These are phyloP conservation scores for Picea sitchensis DNA, from an alignment of 75 land plant genomes.

Conservation along the genomic window DNA sequence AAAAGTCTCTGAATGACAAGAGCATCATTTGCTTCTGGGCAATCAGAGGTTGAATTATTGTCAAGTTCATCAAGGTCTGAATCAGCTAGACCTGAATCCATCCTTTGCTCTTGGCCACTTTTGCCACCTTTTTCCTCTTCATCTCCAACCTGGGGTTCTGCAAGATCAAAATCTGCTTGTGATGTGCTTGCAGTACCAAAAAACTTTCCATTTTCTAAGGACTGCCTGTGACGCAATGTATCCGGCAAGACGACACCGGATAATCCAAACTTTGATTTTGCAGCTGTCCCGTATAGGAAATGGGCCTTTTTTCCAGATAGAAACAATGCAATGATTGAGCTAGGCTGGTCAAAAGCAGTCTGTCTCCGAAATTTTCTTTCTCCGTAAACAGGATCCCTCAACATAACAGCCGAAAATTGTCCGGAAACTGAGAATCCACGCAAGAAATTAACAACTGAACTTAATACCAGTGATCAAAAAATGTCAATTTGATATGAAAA, in stretches of 20 bases:
- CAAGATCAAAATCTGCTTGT: neutral
- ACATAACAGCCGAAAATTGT: neutral
- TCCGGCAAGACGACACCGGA: too few species aligned
- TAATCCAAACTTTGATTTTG: neutral
- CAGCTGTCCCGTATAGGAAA: neutral
- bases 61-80: neutral
- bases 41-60: neutral
- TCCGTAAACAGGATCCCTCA: neutral
- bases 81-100: neutral
- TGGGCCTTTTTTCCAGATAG: neutral
- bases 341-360: neutral
- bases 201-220: too few species aligned
- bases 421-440: neutral
- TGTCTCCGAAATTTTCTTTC: neutral
- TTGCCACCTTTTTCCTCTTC: too few species aligned
- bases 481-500: too few species aligned
- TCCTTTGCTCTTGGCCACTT: neutral
- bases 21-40: neutral
- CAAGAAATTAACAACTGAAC: neutral
- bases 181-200: neutral
- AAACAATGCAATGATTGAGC: neutral
- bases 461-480: too few species aligned
- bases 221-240: too few species aligned
- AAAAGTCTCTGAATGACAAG: neutral
- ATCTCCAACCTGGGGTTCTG: neutral